phyloP scores from a whole-genome alignment of 352 stramenopile species.

The Phytophthora pseudosyringae region DNA sequence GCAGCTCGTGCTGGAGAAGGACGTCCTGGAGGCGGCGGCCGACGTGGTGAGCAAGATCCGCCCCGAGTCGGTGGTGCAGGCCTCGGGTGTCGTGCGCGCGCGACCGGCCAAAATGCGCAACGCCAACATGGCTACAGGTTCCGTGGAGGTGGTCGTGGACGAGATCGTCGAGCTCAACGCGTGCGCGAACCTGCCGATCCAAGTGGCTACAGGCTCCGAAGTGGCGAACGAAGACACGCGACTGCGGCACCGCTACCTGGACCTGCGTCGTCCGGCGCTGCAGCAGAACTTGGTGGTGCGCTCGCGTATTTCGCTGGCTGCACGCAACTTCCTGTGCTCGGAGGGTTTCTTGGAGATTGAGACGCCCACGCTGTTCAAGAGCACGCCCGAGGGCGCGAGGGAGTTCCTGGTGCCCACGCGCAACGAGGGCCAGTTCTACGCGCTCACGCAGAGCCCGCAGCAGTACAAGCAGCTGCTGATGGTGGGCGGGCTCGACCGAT shows the following conservation, averaged over 20 bases:
- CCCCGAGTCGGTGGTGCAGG: constrained; percentile 78
- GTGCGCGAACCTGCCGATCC: constrained; percentile 61
- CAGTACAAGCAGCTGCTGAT: constrained; percentile 94
- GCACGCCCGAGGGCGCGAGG: constrained; percentile 83
- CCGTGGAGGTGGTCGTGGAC: constrained; percentile 78
- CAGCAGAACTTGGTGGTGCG: constrained; percentile 85
- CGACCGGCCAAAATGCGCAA: constrained; percentile 76
- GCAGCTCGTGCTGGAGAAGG: constrained; percentile 82
- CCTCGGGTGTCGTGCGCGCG: constrained; percentile 61
- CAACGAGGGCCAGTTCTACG: constrained; percentile 79
- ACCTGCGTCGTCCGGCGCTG: constrained; percentile 74
- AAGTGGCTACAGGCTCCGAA: constrained; percentile 60
- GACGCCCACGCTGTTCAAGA: constrained; percentile 90
- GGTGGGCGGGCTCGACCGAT: constrained; percentile 86
- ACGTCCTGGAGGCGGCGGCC: constrained; percentile 49
- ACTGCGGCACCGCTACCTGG: constrained; percentile 81
- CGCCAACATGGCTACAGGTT: constrained; percentile 70
- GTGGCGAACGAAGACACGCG: constrained; percentile 77
- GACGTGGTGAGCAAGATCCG: constrained; percentile 60
- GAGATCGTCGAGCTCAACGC: constrained; percentile 67
- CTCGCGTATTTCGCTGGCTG: constrained; percentile 71
- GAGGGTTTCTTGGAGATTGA: constrained; percentile 89
- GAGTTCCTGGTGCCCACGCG: constrained; percentile 89
- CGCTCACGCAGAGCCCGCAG: constrained; percentile 90
- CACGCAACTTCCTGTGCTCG: constrained; percentile 70